Evolutionary conservation across 2,329 filamentous ascomycete genomes (phyloP), one percentile per base, ranked within the genome.

Genomic region (Stemphylium lycopersici): DNA sequence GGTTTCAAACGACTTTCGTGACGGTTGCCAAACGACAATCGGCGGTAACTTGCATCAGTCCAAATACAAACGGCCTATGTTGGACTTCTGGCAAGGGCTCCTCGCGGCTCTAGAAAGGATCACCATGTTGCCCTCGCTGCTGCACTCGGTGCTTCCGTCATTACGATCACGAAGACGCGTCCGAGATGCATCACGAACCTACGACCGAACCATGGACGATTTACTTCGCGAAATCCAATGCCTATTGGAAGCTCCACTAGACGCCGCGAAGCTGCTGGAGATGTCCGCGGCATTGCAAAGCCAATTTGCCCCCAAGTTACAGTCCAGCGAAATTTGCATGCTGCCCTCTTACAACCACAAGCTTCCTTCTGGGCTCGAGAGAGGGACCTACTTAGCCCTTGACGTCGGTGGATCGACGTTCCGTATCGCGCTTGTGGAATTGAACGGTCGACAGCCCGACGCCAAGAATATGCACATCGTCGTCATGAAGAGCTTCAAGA

Each of bases 341-440:
- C 76, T 88, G 48, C 86, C 86, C 2, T 88, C 86, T 4, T 87
- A 85, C 74, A 86, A 83, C 68, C 80, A 87, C 66, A 82, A 81
- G 15, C 76, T 88, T 5, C 86, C 86, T 1, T 82, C 80, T 4
- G 86, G 86, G 4, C 69, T 78, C 42, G 86, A 88, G 69, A 77
- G 73, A 43, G 86, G 86, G 7, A 84, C 84, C 12, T 87, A 81
- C 65, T 74, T 88, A 32, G 84, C 84, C 4, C 75, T 88, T 54
- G 86, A 88, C 65, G 84, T 88, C 16, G 86, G 86, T 29, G 86
- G 86, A n/a, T 87, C 86, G 13, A 88, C 84, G 1, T 85, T 88
- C 63, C 81, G 86, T 7, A 81, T 87, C 34, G 85, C 85, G 22
- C 72, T 87, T 56, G 81, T 88, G 26, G 78, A 85, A 57, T 70